These are phyloP conservation scores for Cryphonectria japonica DNA, from an alignment of 2,329 filamentous ascomycete genomes.

Conservation along the genomic window DNA sequence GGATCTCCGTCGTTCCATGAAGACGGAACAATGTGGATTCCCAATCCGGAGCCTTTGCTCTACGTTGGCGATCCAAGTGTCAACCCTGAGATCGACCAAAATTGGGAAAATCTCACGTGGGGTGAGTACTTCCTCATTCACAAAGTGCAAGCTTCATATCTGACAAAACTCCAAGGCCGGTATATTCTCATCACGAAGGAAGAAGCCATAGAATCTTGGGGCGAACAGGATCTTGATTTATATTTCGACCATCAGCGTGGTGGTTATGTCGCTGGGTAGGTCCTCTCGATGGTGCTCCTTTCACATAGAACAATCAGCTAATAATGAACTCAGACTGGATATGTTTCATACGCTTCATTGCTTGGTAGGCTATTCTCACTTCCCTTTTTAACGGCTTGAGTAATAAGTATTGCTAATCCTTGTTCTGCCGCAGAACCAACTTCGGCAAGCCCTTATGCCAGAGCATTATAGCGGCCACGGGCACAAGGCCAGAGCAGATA, in stretches of 20 bases:
- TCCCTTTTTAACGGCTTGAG: not conserved
- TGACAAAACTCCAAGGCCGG: not conserved
- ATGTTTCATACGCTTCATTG: not conserved
- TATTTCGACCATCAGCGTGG: not conserved
- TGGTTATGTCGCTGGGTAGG: not conserved
- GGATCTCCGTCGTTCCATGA: not conserved
- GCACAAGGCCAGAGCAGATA: slow-evolving; percentile 27
- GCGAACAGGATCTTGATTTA: not conserved
- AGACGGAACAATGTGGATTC: not conserved
- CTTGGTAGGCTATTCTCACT: not conserved
- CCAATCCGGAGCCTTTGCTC: not conserved
- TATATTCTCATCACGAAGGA: not conserved
- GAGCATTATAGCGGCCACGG: not conserved
- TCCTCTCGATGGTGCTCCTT: not conserved
- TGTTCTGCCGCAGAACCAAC: not conserved
- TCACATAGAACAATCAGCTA: not conserved
- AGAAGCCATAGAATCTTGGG: not conserved
- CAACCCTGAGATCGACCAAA: not conserved
- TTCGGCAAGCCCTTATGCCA: not conserved
- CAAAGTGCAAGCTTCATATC: not conserved
- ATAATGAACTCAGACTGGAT: not conserved
- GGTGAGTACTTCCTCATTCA: not conserved
- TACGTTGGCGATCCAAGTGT: not conserved
- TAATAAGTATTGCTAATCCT: not conserved
- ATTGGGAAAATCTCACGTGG: not conserved